Base-by-base conservation (phyloP, 805 yeast genomes). In the Schwanniomyces sp. region DNA sequence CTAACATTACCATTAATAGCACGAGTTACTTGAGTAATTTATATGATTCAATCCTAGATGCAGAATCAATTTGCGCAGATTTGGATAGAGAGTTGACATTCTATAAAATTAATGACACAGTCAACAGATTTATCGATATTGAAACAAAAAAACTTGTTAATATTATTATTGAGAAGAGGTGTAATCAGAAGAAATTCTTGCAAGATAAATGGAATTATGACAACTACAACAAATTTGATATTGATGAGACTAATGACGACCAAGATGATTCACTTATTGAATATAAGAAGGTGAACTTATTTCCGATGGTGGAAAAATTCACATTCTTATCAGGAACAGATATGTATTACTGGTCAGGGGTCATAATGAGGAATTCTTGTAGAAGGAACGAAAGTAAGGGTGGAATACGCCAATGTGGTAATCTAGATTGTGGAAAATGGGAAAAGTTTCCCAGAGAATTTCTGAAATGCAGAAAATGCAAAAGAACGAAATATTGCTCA, bases 301-400 rank as follows among this genome's bases (percentile, higher is more conserved):
- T 94, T 69, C 96, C 96, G 8, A 69, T 92, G 54, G 97, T 92
- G 34, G 99, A 92, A 65, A 84, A 88, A 64, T 92, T 89, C 63
- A 92, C 98, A 0, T 74, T 79, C 45, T 69, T 75, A 41, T 81
- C 86, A 54, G 82, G 89, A 3, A 80, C 85, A 38, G 97, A 91
- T 55, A 82, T 91, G 75, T 85, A 87, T 55, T 91, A 91, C 66
- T 92, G 99, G 99, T 89, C 97, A 2, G 94, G 96, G 3, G 96
- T 92, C n/a, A 90, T 91, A 34, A 94, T 94, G 91, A 77, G 98
- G 46, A 94, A 94, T 65, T 91, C 96, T 1, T 92, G 97, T 63
- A 80, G 97, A 48, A 84, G 91, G 59, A 94, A 92, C 63, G 97
- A 91, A 61, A 65, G 78, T 38, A 79, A 86, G 48, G 92, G 92